phyloP scores from a whole-genome alignment of 108 stramenopile species.

The Asterionellopsis glacialis region DNA sequence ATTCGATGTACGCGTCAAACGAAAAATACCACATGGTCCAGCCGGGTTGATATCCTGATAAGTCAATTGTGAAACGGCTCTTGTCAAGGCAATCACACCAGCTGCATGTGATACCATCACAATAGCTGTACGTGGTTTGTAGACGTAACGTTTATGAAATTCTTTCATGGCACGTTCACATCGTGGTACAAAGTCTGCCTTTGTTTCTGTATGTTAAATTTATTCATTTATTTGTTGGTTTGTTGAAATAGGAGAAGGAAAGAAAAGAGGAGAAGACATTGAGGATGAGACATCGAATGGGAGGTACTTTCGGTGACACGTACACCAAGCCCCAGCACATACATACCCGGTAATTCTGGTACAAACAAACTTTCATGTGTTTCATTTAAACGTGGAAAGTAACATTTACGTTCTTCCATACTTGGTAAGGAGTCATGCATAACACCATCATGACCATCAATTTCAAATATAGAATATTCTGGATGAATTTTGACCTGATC shows the following conservation, averaged over 20 bases:
- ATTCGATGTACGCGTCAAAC: slow-evolving; percentile 25
- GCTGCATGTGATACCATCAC: slow-evolving; percentile 57
- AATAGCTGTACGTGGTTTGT: slow-evolving; percentile 19
- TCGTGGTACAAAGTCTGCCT: slow-evolving; percentile 25
- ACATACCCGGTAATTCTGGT: slow-evolving; percentile 36
- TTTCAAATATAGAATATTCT: slow-evolving; percentile 54
- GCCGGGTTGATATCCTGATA: slow-evolving; percentile 47
- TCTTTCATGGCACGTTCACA: slow-evolving; percentile 33
- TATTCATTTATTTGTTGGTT: no score
- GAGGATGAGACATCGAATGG: no score
- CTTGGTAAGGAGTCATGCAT: slow-evolving; percentile 41
- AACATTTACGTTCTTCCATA: slow-evolving; percentile 43
- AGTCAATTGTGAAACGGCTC: slow-evolving; percentile 19
- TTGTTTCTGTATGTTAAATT: slow-evolving; percentile 30
- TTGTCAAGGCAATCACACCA: slow-evolving; percentile 38
- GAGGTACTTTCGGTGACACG: no score
- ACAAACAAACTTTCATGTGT: slow-evolving; percentile 39
- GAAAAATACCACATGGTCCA: slow-evolving; percentile 45
- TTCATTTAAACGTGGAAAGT: slow-evolving; percentile 53
- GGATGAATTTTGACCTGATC: slow-evolving; percentile 29
- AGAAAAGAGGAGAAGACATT: not conserved
- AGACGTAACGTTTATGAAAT: slow-evolving; percentile 27
- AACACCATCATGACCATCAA: slow-evolving; percentile 48
- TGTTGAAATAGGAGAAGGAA: slow-evolving; percentile 2
- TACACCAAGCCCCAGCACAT: not conserved